Base-by-base conservation (phyloP, 768 basidiomycete species). In the Rhodocollybia butyracea region DNA sequence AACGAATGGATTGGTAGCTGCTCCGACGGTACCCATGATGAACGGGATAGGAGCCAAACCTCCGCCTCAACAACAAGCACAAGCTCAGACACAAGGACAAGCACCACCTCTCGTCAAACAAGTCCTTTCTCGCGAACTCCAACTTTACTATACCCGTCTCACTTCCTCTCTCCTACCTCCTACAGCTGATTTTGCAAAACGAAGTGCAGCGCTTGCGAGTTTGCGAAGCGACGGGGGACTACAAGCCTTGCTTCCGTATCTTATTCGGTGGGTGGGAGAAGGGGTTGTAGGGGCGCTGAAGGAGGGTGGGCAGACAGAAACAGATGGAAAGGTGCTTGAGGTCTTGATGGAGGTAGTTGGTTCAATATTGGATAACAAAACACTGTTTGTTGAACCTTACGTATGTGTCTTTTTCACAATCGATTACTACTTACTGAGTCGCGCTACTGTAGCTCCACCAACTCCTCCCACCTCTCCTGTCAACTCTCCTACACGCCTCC, bases 311-410 rank as follows among this genome's bases (percentile, higher is more conserved):
- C 81, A 86, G 57, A 74, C 73, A 19, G 88, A 90, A 56, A 73
- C 71, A 51, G 85, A 93, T 57, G 86, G 91, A 12, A 76, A 78
- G 57, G 76, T 85, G 6, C 76, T 99, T 2, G 91, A 91, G 58
- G 86, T 93, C 27, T 73, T 94, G 57, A 72, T 98, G 58, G 91
- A 94, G 58, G 91, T 92, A 17, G 84, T 94, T 40, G 80, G 86
- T 56, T 91, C 94, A 2, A 76, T 98, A 13, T 72, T 97, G 46
- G 88, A 90, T 53, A 99, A 98, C 68, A 75, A 80, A 29, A 89
- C 90, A 0, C 75, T 99, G 5, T 98, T 98, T 66, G 84, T 98
- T 22, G 97, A 99, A 70, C 97, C 96, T 41, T 98, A 97, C 66
- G 94, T 97, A 64, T 66, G 91, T 79, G 27, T 22, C 10, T n/a